A percentile compares a stretch with the other conserved stretches of the same genome.
phyloP scores from a whole-genome alignment of 345 rosid genomes.

The Excoecaria agallocha region DNA sequence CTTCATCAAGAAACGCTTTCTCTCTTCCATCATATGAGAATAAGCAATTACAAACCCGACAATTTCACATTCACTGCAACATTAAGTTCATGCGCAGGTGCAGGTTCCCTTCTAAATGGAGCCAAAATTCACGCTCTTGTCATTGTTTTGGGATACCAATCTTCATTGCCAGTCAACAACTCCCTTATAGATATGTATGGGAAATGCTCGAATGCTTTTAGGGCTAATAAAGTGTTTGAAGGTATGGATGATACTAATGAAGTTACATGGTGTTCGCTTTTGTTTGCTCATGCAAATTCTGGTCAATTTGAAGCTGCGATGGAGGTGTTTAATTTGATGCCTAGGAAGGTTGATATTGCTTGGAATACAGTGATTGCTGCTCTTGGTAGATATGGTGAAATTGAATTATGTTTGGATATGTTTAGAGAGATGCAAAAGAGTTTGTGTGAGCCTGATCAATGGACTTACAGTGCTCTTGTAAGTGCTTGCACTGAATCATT shows the following conservation, averaged over 20 bases:
- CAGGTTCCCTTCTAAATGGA: conserved; percentile 41
- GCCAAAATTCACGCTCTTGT: conserved; percentile 47
- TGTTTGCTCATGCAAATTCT: conserved; percentile 55
- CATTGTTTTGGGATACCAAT: conserved; percentile 39
- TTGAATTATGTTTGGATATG: conserved; percentile 45
- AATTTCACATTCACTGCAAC: conserved; percentile 64
- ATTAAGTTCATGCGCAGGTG: conserved; percentile 51
- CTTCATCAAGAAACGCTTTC: conserved; percentile 49
- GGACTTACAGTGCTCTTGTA: conserved; percentile 69
- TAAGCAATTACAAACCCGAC: conserved; percentile 39
- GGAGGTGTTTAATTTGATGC: conserved; percentile 52
- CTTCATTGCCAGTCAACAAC: conserved; percentile 52
- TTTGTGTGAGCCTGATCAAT: conserved; percentile 57
- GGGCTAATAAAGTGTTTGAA: conserved; percentile 57
- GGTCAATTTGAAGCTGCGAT: conserved; percentile 37
- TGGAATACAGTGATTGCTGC: conserved; percentile 80
- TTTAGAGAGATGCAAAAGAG: conserved; percentile 49
- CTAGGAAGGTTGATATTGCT: conserved; percentile 45
- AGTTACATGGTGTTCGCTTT: conserved; percentile 81
- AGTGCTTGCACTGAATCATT: conserved; percentile 50
- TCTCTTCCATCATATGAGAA: conserved; percentile 47
- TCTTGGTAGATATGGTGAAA: conserved; percentile 48
- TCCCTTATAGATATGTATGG: conserved; percentile 78
- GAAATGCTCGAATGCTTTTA: conserved; percentile 48
- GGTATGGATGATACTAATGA: conserved; percentile 53